phyloP scores from a whole-genome alignment of 371 early-diverging fungal genomes.

The Blakeslea trispora region DNA sequence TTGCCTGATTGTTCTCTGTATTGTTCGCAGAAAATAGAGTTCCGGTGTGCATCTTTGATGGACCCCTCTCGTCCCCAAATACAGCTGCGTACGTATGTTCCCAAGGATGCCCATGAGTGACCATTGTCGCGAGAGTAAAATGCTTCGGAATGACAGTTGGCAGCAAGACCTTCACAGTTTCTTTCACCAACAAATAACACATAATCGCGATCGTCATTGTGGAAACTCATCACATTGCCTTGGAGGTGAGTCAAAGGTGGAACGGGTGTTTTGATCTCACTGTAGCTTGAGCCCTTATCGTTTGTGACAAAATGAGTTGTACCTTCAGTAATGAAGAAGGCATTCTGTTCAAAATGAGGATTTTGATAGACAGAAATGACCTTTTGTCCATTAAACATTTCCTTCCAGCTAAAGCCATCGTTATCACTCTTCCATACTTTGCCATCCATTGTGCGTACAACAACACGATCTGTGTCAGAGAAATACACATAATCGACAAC shows the following conservation, averaged over 20 bases:
- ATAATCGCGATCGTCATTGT: conserved; percentile 75
- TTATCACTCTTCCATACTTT: conserved; percentile 68
- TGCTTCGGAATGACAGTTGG: conserved; percentile 70
- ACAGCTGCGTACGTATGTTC: conserved; percentile 76
- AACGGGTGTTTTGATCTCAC: conserved; percentile 56
- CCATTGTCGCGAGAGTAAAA: conserved; percentile 77
- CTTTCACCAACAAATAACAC: conserved; percentile 75
- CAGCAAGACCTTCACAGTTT: conserved; percentile 45
- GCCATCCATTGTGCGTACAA: conserved; percentile 59
- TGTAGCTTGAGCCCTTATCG: conserved; percentile 71
- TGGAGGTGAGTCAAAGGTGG: conserved; percentile 52
- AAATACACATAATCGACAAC: conserved; percentile 70
- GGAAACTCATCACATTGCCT: conserved; percentile 74
- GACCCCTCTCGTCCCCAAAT: conserved; percentile 70
- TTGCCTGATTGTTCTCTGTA: conserved; percentile 64
- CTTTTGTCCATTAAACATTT: conserved; percentile 34
- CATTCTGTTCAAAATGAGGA: conserved; percentile 67
- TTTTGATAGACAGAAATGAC: conserved; percentile 67
- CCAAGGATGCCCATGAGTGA: conserved; percentile 67
- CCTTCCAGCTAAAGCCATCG: conserved; percentile 77
- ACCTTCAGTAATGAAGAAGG: conserved; percentile 73
- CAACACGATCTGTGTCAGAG: conserved; percentile 55
- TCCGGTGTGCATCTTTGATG: conserved; percentile 52
- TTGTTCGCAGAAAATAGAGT: conserved; percentile 71
- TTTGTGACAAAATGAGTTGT: conserved; percentile 63